Percentiles rank a stretch among this genome's conserved stretches.
These are phyloP conservation scores for Sphenostylis stenocarpa DNA, from an alignment of 306 rosid genomes.

Conservation along the genomic window DNA sequence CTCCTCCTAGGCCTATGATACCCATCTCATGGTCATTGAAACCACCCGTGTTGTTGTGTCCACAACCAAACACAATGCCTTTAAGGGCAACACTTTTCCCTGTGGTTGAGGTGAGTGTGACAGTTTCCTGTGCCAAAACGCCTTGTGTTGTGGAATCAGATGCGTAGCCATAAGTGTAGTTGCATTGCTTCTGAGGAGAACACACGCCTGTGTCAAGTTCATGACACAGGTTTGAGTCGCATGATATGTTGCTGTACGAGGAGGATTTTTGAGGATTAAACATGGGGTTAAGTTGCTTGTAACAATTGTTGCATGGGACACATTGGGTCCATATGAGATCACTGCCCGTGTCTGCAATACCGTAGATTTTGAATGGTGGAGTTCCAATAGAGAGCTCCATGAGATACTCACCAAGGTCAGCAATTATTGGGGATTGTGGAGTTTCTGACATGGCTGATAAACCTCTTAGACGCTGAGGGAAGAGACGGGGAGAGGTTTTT, in stretches of 20 bases:
- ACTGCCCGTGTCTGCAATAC: conserved; percentile 43
- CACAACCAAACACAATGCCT: conserved; percentile 1
- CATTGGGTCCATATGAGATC: conserved; percentile 2
- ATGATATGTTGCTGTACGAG: not conserved
- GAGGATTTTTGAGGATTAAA: not conserved
- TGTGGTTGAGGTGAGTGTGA: not conserved
- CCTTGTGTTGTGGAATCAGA: not conserved
- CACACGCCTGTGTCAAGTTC: not conserved
- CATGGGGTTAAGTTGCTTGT: not conserved
- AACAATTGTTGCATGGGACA: conserved; percentile 4
- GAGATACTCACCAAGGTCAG: conserved; percentile 38
- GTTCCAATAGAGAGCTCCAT: conserved; percentile 43
- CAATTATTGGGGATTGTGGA: not conserved
- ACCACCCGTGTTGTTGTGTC: not conserved
- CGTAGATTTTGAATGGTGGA: conserved; percentile 42
- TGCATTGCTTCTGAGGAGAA: not conserved
- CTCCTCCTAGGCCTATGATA: conserved; percentile 6
- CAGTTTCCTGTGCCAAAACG: not conserved
- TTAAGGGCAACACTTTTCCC: not conserved
- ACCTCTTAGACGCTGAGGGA: not conserved
- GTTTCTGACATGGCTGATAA: not conserved
- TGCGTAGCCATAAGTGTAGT: not conserved
- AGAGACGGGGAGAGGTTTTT: not conserved
- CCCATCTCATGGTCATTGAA: conserved; percentile 24
- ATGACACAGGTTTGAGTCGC: not conserved